A percentile compares a stretch with the other conserved stretches of the same genome.
phyloP scores from a whole-genome alignment of 108 stramenopile species.

The Epithemia pelagica region DNA sequence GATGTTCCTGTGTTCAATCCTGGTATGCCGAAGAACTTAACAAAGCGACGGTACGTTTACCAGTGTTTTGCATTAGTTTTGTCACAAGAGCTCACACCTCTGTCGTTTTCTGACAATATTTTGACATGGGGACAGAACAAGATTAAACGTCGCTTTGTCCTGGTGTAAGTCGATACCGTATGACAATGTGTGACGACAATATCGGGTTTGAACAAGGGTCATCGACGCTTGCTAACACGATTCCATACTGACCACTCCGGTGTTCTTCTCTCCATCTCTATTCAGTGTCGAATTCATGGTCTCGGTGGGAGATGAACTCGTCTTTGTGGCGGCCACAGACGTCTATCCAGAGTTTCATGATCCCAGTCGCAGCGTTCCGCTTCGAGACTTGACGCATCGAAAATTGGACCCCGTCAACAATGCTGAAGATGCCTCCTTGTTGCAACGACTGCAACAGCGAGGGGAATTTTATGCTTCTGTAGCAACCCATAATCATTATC shows the following conservation, averaged over 20 bases:
- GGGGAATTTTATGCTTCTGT: conserved; percentile 65
- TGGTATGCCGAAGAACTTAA: conserved; percentile 61
- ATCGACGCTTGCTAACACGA: no score
- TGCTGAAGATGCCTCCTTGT: conserved; percentile 29
- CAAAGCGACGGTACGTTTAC: conserved; percentile 27
- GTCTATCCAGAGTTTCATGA: conserved; percentile 65
- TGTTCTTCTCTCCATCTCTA: background rate
- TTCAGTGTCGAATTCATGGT: conserved; percentile 41
- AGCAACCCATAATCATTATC: conserved; percentile 52
- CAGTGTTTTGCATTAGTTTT: background rate
- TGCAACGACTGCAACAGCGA: conserved; percentile 41
- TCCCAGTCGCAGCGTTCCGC: conserved; percentile 36
- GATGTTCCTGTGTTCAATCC: conserved; percentile 54
- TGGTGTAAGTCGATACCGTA: conserved; percentile 11
- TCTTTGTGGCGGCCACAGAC: conserved; percentile 59
- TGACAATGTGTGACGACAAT: no score
- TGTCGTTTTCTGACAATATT: no score
- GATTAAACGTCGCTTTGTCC: conserved; percentile 48
- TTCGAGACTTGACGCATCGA: conserved; percentile 50
- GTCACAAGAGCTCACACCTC: no score
- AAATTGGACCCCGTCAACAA: conserved; percentile 21
- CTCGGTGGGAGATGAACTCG: conserved; percentile 50
- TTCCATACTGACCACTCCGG: no score
- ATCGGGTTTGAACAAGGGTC: no score
- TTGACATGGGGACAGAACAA: conserved; percentile 25